Evolutionary conservation across 2,329 filamentous ascomycete genomes (phyloP).

Genomic region (Alternaria gansuensis): DNA sequence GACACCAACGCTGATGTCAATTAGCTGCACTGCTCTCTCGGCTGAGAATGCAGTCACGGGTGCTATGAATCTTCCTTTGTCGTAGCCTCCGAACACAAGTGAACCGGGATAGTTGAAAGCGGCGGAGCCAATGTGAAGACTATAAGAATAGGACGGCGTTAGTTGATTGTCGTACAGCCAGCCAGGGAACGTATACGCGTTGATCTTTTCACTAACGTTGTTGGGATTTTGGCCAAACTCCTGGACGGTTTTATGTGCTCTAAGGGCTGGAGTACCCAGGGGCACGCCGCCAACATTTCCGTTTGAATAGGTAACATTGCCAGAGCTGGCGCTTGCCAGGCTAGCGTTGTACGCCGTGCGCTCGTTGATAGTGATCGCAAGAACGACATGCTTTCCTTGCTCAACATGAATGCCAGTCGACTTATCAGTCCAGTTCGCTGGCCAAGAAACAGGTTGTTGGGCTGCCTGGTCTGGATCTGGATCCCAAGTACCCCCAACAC

Average conservation of each 20-base stretch:
- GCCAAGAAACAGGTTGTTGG: neutral
- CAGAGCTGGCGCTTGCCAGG: too few species aligned
- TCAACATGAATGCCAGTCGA: too few species aligned
- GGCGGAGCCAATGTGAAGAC: slow-evolving; percentile 18
- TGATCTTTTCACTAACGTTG: too few species aligned
- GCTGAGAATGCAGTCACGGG: slow-evolving; percentile 33
- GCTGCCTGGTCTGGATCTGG: neutral
- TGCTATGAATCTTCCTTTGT: slow-evolving; percentile 44
- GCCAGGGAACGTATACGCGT: too few species aligned
- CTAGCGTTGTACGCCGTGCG: too few species aligned
- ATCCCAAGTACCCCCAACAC: slow-evolving; percentile 26
- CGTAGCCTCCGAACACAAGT: slow-evolving; percentile 50
- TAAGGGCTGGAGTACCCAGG: too few species aligned
- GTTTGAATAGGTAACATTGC: too few species aligned
- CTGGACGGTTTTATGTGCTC: too few species aligned
- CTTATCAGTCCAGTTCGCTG: neutral
- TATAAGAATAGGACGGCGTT: neutral
- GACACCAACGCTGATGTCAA: slow-evolving; percentile 56
- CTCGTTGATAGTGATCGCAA: too few species aligned
- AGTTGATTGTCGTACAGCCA: neutral
- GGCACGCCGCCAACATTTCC: too few species aligned
- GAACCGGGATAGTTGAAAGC: slow-evolving; percentile 39
- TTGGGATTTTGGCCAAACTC: neutral
- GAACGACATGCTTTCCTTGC: too few species aligned
- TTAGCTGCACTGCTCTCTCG: slow-evolving; percentile 33